phyloP scores from a whole-genome alignment of 441 rosid species.

The Geranium incanum region DNA sequence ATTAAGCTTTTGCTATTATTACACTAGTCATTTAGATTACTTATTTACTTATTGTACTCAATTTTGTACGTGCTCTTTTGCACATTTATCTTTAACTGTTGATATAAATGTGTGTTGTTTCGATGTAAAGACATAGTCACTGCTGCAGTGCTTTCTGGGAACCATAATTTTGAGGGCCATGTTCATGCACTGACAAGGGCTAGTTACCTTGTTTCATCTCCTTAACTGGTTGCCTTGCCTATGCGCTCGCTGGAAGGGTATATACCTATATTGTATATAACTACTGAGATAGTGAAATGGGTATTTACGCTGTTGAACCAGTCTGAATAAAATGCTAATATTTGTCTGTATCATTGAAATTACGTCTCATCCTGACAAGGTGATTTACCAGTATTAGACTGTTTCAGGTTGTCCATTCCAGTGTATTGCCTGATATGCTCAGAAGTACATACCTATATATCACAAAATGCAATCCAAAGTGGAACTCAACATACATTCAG shows the following conservation, averaged over 20 bases:
- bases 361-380: too few relatives aligned
- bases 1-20: not conserved
- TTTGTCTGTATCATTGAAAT: too few relatives aligned
- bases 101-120: not conserved
- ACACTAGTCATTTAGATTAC: not conserved
- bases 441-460: constrained; percentile 77
- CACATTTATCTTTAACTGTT: not conserved
- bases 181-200: constrained; percentile 97
- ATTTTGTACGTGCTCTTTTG: not conserved
- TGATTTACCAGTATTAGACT: too few relatives aligned
- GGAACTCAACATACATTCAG: constrained; percentile 97
- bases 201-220: constrained; percentile 97
- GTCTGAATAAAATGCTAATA: too few relatives aligned
- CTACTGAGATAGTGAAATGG: not conserved
- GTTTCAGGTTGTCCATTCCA: constrained; percentile 75
- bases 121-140: constrained; percentile 65
- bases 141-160: constrained; percentile 93
- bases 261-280: not conserved
- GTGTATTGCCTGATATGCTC: constrained; percentile 94
- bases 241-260: constrained; percentile 99
- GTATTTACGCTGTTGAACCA: too few relatives aligned
- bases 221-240: constrained; percentile 69
- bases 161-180: constrained; percentile 95
- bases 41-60: not conserved
- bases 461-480: constrained; percentile 91